Evolutionary conservation across 2,329 filamentous ascomycete genomes (phyloP).

Genomic region (Claviceps citrina): DNA sequence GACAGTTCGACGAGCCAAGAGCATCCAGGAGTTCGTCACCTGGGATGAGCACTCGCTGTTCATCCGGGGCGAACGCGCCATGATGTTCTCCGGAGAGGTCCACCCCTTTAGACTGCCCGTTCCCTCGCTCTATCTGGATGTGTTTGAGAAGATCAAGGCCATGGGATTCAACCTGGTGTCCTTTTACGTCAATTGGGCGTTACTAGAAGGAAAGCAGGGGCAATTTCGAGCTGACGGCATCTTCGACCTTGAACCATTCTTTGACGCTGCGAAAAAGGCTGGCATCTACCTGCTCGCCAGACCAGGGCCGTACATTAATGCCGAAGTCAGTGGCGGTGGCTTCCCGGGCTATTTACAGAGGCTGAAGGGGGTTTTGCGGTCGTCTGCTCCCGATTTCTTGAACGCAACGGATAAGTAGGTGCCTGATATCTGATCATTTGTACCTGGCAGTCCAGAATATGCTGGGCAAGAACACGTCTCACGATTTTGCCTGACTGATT

Average conservation of each 20-base stretch:
- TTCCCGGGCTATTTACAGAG: constrained; percentile 69
- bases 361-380: constrained; percentile 48
- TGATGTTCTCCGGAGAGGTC: constrained; percentile 60
- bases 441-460: not conserved
- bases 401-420: constrained; percentile 49
- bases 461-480: no score
- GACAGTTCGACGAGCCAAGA: constrained; percentile 9
- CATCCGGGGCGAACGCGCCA: constrained; percentile 51
- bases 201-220: constrained; percentile 59
- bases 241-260: constrained; percentile 59
- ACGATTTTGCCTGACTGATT: not conserved
- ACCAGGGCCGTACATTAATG: constrained; percentile 64
- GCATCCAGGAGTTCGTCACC: constrained; percentile 33
- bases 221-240: constrained; percentile 55
- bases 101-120: constrained; percentile 46
- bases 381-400: constrained; percentile 44
- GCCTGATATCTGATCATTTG: not conserved
- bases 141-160: constrained; percentile 72
- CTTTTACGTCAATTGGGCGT: constrained; percentile 66
- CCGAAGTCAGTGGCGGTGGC: constrained; percentile 60
- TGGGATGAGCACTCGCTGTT: constrained; percentile 61
- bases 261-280: constrained; percentile 55
- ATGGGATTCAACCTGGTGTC: constrained; percentile 67
- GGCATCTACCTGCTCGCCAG: constrained; percentile 64
- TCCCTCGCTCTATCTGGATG: constrained; percentile 42